These are phyloP conservation scores for Coemansia sp. DNA, from an alignment of 192 early-diverging fungal species.

Conservation along the genomic window DNA sequence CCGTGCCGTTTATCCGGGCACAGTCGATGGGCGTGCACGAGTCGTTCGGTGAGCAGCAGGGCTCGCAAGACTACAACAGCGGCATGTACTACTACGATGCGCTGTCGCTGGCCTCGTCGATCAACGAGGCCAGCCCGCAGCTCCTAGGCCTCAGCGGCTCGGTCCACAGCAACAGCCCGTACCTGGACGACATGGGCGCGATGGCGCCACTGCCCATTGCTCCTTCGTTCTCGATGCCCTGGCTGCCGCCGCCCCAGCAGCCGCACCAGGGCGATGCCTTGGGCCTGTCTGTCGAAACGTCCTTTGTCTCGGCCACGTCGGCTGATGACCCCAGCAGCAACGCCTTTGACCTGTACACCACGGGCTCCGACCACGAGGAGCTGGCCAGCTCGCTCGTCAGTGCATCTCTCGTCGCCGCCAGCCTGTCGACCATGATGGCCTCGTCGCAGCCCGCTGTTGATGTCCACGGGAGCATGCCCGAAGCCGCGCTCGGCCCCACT, in stretches of 20 bases:
- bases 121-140: constrained; percentile 6
- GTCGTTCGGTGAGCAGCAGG: constrained; percentile 1
- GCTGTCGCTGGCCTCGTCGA: constrained; percentile 12
- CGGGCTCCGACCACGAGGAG: constrained; percentile 20
- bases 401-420: constrained; percentile 28
- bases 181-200: constrained; percentile 24
- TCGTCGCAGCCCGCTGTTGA: constrained; percentile 1
- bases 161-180: constrained; percentile 13
- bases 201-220: constrained; percentile 23
- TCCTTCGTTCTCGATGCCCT: constrained; percentile 24
- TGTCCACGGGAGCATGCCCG: background rate
- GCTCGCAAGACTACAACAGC: constrained; percentile 6
- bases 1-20: constrained; percentile 2
- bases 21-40: constrained; percentile 16
- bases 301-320: constrained; percentile 6
- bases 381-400: constrained; percentile 25
- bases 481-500: background rate
- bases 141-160: background rate
- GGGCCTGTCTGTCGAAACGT: constrained; percentile 10
- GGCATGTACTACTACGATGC: constrained; percentile 13
- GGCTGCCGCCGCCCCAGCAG: background rate
- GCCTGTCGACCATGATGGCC: constrained; percentile 24
- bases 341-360: constrained; percentile 34
- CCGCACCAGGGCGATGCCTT: background rate
- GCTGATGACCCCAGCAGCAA: constrained; percentile 1